Evolutionary conservation across 192 early-diverging fungal species (phyloP).

Genomic region (Coemansia sp.): DNA sequence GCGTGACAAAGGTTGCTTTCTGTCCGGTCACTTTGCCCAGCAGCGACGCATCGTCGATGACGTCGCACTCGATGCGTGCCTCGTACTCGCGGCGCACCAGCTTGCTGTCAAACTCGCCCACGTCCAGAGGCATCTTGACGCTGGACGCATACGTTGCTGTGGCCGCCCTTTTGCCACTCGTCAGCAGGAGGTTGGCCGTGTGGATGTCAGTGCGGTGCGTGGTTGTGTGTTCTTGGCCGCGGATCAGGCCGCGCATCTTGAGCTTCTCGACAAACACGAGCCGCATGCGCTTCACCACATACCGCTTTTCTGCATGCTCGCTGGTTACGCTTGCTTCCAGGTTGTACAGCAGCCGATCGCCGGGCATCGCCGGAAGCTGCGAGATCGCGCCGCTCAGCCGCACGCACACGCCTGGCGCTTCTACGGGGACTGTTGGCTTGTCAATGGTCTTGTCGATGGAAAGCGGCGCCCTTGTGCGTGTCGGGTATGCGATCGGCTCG

Average conservation of each 20-base stretch:
- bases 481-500: conserved; percentile 35
- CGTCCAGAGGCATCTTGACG: conserved; percentile 32
- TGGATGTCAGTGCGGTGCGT: conserved; percentile 19
- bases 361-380: conserved; percentile 32
- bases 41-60: conserved; percentile 24
- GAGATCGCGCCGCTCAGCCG: conserved; percentile 16
- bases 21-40: conserved; percentile 29
- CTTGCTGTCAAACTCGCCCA: conserved; percentile 49
- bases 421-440: not conserved
- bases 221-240: conserved; percentile 25
- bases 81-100: conserved; percentile 34
- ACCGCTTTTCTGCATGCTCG: not conserved
- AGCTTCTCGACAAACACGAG: conserved; percentile 30
- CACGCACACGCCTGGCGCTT: conserved; percentile 13
- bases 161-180: not conserved
- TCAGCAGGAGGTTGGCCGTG: conserved; percentile 13
- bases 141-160: conserved; percentile 14
- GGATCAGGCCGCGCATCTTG: conserved; percentile 34
- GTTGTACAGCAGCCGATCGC: conserved; percentile 33
- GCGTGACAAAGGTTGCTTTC: conserved; percentile 16
- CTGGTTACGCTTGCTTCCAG: conserved; percentile 14
- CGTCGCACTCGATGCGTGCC: conserved; percentile 42
- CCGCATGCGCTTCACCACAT: conserved; percentile 17
- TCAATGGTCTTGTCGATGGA: conserved; percentile 12
- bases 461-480: conserved; percentile 2